Evolutionary conservation across 192 early-diverging fungal genomes (phyloP), one percentile per base, ranked within the genome.

Genomic region (Backusella westeae): DNA sequence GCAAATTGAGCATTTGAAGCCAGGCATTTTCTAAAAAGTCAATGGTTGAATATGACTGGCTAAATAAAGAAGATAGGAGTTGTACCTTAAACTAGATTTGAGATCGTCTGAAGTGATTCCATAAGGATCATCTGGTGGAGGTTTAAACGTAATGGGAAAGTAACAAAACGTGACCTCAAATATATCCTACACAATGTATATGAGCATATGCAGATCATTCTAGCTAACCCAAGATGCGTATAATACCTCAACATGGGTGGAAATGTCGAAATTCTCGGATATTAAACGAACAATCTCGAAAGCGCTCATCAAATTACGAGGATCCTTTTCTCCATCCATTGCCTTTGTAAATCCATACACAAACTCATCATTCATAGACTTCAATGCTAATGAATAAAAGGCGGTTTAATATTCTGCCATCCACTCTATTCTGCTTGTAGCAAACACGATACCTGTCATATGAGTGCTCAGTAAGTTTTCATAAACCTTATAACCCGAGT

Each of bases 301-400:
- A 1, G 92, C 93, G 34, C 95, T 81, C 77, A 98, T 86, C 39
- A 99, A 85, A 78, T 99, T 96, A 35, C 98, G 85, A 15, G 98
- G 98, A 81, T 99, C 98, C 87, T 99, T 99, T 83, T 99, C 98
- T 32, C 96, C 96, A 82, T 99, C 98, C 85, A 99, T 87, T 23
- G 86, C 80, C 78, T 95, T 90, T 26, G 94, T 93, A 81, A 94
- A 98, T 34, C 93, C 96, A 72, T 85, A 85, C 12, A 97, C 86
- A 85, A 97, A 95, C 23, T 89, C 89, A 21, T 87, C 81, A 66
- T 87, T 91, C 69, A 95, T 87, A 23, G 85, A 44, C 71, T 86
- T 79, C n/a, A 95, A 84, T 19, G 87, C 92, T 87, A 77, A 44
- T 35, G 65, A 69, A 78, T 21, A 36, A 17, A 74, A 75, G 68